Evolutionary conservation across 441 rosid genomes (phyloP), one percentile per base, ranked within the genome.

Genomic region (Cnidoscolus chayamansa): DNA sequence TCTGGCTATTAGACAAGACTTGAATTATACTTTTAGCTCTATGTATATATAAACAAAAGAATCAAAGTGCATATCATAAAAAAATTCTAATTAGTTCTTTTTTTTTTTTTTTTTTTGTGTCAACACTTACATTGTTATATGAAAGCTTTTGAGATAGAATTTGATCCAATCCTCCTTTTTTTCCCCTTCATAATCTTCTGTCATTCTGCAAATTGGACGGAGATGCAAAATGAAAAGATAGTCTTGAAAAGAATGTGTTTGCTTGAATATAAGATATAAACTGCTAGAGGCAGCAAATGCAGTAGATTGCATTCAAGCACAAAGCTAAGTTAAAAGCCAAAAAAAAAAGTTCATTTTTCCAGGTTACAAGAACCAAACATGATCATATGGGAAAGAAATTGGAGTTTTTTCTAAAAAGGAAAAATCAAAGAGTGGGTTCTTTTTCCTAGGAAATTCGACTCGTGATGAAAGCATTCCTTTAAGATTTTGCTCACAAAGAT

Each of bases 121-220:
- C n/a, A 9, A 20, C 10, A 72, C 75, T 78, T 74, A 78, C 81
- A 31, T 47, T 68, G 63, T 31, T 50, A 64, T 9, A 31, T 65
- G 35, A 68, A 53, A 43, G 35, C 30, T 64, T 69, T 20, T 32
- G 53, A 62, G 59, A 67, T 19, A 64, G 17, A 13, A 7, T 62
- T 49, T 55, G 58, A 60, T 53, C 32, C 56, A 37, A 17, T 10
- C n/a, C 51, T 16, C 54, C 51, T 8, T 4, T 10, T 64, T 17
- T 65, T 65, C 17, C 6, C 25, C 2, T 17, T 51, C 72, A 74
- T 64, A 48, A 70, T 65, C 68, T 74, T 49, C 55, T 58, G 32
- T 53, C 51, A 10, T 30, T 63, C 78, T 78, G 78, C 73, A 12
- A 67, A 30, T 59, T 32, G n/a, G 53, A 37, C 32, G 9, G 7